Evolutionary conservation across 805 yeast genomes (phyloP), one percentile per base, ranked within the genome.

Genomic region (Sugiyamaella smithiae): DNA sequence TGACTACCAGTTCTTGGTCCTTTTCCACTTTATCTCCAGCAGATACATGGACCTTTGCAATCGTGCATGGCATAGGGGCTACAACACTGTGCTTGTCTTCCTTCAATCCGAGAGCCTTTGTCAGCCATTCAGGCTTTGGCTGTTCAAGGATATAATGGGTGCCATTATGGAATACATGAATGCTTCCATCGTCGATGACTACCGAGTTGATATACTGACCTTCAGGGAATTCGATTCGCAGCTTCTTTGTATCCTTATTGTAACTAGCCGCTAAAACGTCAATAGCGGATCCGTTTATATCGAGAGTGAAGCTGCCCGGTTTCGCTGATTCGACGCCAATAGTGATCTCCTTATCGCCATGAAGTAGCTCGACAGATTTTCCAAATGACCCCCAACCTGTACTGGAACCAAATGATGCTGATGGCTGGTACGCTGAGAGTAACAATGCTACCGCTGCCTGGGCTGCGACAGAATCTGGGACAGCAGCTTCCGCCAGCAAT

Each of bases 21-120:
- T 63, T 60, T 25, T 46, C 42, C n/a, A 63, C 65, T 3, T 24
- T 33, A 25, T 57, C 58, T 8, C 67, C 67, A 8, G 53, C 53
- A 33, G 35, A 33, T 26, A 59, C 63, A 29, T 44, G 44, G 26
- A 63, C 59, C 36, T 57, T 49, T 22, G 62, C 57, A 19, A 63
- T 58, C 22, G 60, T 61, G 46, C 66, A 63, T 14, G 66, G 65
- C 67, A 62, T 62, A 8, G 66, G 66, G 2, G 65, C 63, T 4
- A 56, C 52, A 5, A 62, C 64, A 25, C 59, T 51, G 47, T 60
- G 43, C 11, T 45, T 50, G 20, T 48, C 50, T 23, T 51, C 62
- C 19, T 44, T 44, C 11, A 45, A 50, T 11, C 64, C 64, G 9
- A 60, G 46, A 8, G 65, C 65, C 33, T 52, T 51, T 19, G 55